Conservation (phyloP, 1,284 basidiomycete genomes). For the Cryptococcus neoformans region DNA sequence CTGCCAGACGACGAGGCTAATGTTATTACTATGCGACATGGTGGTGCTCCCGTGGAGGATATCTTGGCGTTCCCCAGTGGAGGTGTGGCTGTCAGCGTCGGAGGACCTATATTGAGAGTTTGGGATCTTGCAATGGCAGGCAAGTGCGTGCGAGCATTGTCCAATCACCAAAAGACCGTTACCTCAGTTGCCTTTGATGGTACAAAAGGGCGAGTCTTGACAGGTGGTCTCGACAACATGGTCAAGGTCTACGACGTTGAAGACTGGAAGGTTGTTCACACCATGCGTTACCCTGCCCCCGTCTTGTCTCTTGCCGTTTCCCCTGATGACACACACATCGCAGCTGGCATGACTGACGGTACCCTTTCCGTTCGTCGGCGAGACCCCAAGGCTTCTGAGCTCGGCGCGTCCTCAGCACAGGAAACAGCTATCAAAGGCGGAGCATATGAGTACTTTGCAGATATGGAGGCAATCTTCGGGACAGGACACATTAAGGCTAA, state of each 20-base stretch:
- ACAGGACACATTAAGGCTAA: constrained; percentile 59
- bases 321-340: constrained; percentile 96
- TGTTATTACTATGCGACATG: constrained; percentile 73
- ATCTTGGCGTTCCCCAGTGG: constrained; percentile 91
- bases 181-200: constrained; percentile 82
- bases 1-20: constrained; percentile 29
- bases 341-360: constrained; percentile 94
- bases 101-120: constrained; percentile 88
- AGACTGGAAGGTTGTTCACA: constrained; percentile 93
- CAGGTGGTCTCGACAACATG: constrained; percentile 91
- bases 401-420: constrained; percentile 51
- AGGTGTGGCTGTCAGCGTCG: constrained; percentile 77
- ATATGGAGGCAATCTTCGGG: constrained; percentile 61
- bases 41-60: constrained; percentile 77
- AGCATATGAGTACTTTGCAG: constrained; percentile 66
- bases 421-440: constrained; percentile 58
- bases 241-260: constrained; percentile 98
- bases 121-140: constrained; percentile 97
- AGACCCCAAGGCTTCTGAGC: constrained; percentile 68
- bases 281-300: constrained; percentile 96
- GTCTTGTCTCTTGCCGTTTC: constrained; percentile 88
- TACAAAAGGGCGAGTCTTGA: constrained; percentile 65
- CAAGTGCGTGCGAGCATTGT: constrained; percentile 78
- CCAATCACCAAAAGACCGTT: constrained; percentile 98
- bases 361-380: constrained; percentile 84